phyloP scores from a whole-genome alignment of 2,329 filamentous ascomycete species.

The Colletotrichum orchidophilum region DNA sequence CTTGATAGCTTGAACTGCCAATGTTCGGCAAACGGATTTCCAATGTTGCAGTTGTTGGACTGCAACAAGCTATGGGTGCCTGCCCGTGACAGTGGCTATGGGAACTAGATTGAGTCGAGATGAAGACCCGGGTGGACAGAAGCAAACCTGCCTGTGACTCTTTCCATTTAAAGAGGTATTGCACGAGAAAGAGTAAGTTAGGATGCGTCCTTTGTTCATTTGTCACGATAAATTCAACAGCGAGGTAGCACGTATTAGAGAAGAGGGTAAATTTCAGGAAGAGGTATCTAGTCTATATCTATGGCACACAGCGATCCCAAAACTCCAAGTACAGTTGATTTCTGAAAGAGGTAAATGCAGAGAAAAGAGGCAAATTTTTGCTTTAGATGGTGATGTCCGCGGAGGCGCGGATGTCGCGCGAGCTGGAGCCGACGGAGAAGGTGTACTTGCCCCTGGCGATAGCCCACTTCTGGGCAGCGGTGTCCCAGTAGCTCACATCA shows the following conservation, averaged over 20 bases:
- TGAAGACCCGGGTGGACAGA: too few relatives aligned
- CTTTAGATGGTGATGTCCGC: slow-evolving; percentile 12
- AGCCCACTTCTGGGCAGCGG: slow-evolving; percentile 58
- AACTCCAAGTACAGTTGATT: background rate
- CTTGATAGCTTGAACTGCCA: too few relatives aligned
- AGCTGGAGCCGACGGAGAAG: slow-evolving; percentile 21
- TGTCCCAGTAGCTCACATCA: slow-evolving; percentile 62
- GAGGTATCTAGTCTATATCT: background rate
- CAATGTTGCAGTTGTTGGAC: too few relatives aligned
- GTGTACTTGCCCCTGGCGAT: slow-evolving; percentile 48
- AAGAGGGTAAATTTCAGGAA: background rate
- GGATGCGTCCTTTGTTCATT: too few relatives aligned
- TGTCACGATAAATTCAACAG: background rate
- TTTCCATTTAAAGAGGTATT: too few relatives aligned
- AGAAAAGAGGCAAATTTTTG: background rate
- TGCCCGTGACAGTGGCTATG: too few relatives aligned
- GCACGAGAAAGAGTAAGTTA: too few relatives aligned
- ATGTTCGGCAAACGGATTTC: too few relatives aligned
- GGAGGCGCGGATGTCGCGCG: slow-evolving; percentile 21
- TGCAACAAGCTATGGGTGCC: too few relatives aligned
- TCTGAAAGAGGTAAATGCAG: background rate
- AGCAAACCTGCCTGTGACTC: too few relatives aligned
- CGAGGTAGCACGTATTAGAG: background rate
- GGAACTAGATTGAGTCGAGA: too few relatives aligned
- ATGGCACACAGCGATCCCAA: background rate